Conservation (phyloP, 2,329 filamentous ascomycete genomes). For the Sporothrix humicola region DNA sequence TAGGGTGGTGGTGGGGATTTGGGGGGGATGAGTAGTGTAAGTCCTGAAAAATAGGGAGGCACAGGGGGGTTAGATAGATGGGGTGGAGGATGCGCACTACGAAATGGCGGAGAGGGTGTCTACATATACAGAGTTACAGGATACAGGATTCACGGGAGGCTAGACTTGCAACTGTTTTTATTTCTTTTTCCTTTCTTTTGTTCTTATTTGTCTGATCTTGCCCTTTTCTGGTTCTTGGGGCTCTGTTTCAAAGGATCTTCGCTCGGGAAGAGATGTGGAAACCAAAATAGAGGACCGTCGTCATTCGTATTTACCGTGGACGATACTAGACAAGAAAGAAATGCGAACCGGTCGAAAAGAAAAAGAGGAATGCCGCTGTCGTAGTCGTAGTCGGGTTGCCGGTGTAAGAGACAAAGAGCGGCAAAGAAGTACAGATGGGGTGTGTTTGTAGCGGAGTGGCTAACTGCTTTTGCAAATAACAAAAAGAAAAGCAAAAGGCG, state of each 20-base stretch:
- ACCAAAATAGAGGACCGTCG: background rate
- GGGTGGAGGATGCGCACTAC: background rate
- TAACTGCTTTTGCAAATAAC: background rate
- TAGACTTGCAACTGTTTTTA: background rate
- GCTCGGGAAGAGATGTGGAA: background rate
- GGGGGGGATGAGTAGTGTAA: background rate
- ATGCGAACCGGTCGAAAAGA: background rate
- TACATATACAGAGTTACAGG: slow-evolving; percentile 3
- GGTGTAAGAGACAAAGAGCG: slow-evolving; percentile 15
- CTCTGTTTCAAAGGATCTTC: slow-evolving; percentile 14
- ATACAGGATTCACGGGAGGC: slow-evolving; percentile 8
- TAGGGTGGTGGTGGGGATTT: background rate
- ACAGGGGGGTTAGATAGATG: background rate
- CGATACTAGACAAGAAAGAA: background rate
- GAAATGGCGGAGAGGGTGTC: background rate
- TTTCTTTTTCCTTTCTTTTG: slow-evolving; percentile 4
- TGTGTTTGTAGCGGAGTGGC: slow-evolving; percentile 23
- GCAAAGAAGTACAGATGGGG: slow-evolving; percentile 10
- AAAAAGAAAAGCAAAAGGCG: background rate
- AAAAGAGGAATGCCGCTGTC: slow-evolving; percentile 8
- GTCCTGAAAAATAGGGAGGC: background rate
- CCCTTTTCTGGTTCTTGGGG: background rate
- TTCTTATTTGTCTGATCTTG: too few species aligned
- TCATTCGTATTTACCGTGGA: background rate
- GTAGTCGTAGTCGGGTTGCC: background rate